Percentiles rank a stretch among this genome's conserved stretches.
Conservation (phyloP, 2,329 filamentous ascomycete genomes). For the Herpotrichia juniperi region DNA sequence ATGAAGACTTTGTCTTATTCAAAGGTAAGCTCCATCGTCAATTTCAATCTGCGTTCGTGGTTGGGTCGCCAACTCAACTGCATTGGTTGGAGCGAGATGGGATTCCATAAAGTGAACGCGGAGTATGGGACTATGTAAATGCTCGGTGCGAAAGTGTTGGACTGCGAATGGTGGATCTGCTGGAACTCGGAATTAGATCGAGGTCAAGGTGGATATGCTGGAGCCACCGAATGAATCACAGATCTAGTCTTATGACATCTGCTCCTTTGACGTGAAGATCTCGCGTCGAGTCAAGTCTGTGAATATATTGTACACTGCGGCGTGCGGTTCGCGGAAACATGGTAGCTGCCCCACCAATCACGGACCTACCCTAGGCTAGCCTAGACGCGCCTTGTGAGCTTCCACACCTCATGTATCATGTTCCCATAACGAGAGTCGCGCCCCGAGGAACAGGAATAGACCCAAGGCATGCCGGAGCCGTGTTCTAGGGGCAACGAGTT, state of each 20-base stretch:
- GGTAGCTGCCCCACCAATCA: constrained; percentile 24
- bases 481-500: constrained; percentile 15
- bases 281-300: too few relatives aligned
- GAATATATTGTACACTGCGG: neutral
- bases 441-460: constrained; percentile 20
- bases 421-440: constrained; percentile 11
- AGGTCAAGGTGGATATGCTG: neutral
- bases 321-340: neutral
- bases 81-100: neutral
- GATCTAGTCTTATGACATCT: too few relatives aligned
- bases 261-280: too few relatives aligned
- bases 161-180: neutral
- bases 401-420: constrained; percentile 9
- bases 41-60: neutral
- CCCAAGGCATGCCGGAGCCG: constrained; percentile 35
- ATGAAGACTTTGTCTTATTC: neutral
- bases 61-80: neutral
- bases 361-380: constrained; percentile 5
- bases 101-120: too few relatives aligned
- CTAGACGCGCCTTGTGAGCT: constrained; percentile 22
- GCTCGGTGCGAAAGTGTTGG: too few relatives aligned
- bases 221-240: too few relatives aligned
- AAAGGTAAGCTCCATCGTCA: neutral
- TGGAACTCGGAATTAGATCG: neutral
- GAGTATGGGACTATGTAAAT: too few relatives aligned